Evolutionary conservation across 257 asterid genomes (phyloP).

Genomic region (Ehretia macrophylla): DNA sequence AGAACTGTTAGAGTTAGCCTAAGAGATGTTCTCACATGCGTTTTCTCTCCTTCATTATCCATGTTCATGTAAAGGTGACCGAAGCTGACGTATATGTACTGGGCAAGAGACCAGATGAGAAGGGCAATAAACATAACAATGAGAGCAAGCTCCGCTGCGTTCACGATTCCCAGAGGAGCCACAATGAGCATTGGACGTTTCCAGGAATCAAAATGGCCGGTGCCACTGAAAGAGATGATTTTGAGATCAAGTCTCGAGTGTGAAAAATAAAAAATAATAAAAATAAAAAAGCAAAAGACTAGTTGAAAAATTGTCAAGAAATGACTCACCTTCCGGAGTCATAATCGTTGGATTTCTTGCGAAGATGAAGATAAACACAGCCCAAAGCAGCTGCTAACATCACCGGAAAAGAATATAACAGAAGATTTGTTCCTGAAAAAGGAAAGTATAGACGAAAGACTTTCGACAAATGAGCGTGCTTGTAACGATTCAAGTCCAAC

Average conservation of each 20-base stretch:
- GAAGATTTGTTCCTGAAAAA: conserved; percentile 54
- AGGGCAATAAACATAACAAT: conserved; percentile 42
- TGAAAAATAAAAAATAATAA: no score
- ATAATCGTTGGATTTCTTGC: conserved; percentile 20
- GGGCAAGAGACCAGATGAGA: conserved; percentile 49
- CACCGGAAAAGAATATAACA: conserved; percentile 43
- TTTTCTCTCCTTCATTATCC: conserved; percentile 37
- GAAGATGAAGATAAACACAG: conserved; percentile 44
- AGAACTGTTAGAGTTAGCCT: no score
- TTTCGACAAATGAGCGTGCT: no score
- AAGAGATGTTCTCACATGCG: conserved; percentile 20
- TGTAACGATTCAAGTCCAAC: no score
- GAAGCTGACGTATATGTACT: conserved; percentile 37
- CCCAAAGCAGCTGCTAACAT: conserved; percentile 47
- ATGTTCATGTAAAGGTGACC: conserved; percentile 42
- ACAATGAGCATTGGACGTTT: conserved; percentile 40
- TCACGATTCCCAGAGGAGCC: conserved; percentile 45
- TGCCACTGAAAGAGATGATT: conserved; percentile 17
- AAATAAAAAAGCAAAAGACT: no score
- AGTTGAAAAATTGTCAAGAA: no score
- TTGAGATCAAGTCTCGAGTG: no score
- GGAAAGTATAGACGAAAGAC: no score
- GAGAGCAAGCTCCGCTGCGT: conserved; percentile 10
- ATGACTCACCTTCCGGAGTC: conserved; percentile 21
- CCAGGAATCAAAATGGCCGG: conserved; percentile 11